Evolutionary conservation across 202 grass and related monocot species (phyloP), one percentile per base, ranked within the genome.

Genomic region (Schoenoplectus tabernaemontani): DNA sequence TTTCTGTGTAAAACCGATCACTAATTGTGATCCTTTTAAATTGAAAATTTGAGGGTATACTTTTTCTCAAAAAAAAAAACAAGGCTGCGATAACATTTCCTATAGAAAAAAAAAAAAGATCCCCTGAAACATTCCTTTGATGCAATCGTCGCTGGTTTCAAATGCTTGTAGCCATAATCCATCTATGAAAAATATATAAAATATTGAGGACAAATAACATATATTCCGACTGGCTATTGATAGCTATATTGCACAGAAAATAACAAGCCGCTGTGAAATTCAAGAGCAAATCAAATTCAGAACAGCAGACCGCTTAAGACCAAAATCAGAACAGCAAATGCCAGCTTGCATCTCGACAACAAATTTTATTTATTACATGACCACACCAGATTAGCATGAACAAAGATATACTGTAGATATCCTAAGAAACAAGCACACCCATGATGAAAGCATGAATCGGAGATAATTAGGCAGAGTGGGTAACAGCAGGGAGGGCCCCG

Each of bases 401-500:
- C 8, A 68, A 41, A 10, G 41, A 71, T 26, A 7, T 19, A 43
- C 67, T 72, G 7, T 17, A 48, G 23, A 30, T 50, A 28, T 4
- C 43, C 42, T 51, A 72, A 22, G 22, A 20, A 70, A 70, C 43
- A 47, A 47, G 22, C 26, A 53, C 15, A 34, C 0, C 20, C 19
- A 74, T 72, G 23, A 74, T 73, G 23, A 13, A 51, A 51, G 15
- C 69, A n/a, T 50, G 32, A 53, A 74, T 26, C 54, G 46, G 70
- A 51, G 8, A 64, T 51, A 50, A 65, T 39, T 80, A 80, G 57
- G 78, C 78, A 48, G 78, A 11, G 20, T 65, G 78, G 16, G 88
- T 78, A 9, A 83, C 59, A 9, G 75, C 57, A 8, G 82, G 79
- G n/a, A 91, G 74, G 8, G 83, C 87, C 69, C 92, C 92, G 22